These are phyloP conservation scores for Suillus variegatus DNA, from an alignment of 768 basidiomycete species.

Conservation along the genomic window DNA sequence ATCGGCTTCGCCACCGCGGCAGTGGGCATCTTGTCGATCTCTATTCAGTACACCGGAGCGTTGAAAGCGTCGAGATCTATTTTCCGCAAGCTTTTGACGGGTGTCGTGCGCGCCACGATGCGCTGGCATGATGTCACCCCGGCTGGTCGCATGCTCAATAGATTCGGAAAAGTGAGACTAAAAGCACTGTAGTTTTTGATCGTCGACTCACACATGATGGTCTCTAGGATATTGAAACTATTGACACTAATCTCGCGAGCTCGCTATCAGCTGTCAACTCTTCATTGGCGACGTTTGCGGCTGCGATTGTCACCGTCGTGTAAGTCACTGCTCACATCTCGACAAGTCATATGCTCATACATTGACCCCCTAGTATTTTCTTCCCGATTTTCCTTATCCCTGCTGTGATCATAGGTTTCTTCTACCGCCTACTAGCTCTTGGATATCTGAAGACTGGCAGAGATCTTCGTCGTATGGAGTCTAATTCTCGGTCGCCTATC, in stretches of 20 bases:
- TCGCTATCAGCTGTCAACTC: conserved; percentile 77
- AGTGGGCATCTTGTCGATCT: conserved; percentile 45
- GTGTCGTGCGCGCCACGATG: conserved; percentile 81
- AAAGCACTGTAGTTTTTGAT: not conserved
- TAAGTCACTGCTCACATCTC: conserved; percentile 30
- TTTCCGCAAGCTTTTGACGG: conserved; percentile 57
- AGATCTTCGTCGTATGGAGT: conserved; percentile 88
- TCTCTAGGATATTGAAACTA: conserved; percentile 76
- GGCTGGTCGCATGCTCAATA: conserved; percentile 79
- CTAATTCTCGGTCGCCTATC: conserved; percentile 82
- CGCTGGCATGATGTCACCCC: conserved; percentile 85
- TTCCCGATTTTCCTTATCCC: conserved; percentile 87
- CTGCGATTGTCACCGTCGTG: conserved; percentile 73
- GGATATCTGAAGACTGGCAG: conserved; percentile 81
- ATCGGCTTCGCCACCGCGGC: conserved; percentile 56
- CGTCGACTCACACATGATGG: not conserved
- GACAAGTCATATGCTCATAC: conserved; percentile 18
- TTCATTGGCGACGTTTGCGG: conserved; percentile 75
- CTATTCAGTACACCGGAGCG: conserved; percentile 60
- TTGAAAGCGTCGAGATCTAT: conserved; percentile 36
- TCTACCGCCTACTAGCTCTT: conserved; percentile 69
- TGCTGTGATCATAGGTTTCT: conserved; percentile 67
- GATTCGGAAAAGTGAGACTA: conserved; percentile 64
- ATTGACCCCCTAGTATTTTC: conserved; percentile 45
- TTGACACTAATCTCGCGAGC: conserved; percentile 70